Evolutionary conservation across 352 stramenopile genomes (phyloP).

Genomic region (Pythium plurisporium): DNA sequence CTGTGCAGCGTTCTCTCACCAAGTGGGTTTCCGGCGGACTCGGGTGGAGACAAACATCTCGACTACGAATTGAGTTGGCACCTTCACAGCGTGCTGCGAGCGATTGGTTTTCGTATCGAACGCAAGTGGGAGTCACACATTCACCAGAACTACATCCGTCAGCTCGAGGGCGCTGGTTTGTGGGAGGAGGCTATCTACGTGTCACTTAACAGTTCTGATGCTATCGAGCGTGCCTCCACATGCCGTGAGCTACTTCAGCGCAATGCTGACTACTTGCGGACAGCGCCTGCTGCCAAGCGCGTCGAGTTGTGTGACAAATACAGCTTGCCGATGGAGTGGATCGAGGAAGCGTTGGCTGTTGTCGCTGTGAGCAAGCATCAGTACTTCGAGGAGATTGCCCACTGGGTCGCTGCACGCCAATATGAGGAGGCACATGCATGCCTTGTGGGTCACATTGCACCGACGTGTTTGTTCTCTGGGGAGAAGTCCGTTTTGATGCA

Average conservation of each 20-base stretch:
- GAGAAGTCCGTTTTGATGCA: slow-evolving; percentile 55
- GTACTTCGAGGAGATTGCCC: slow-evolving; percentile 60
- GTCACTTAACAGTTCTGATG: slow-evolving; percentile 64
- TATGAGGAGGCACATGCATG: slow-evolving; percentile 64
- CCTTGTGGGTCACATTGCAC: slow-evolving; percentile 52
- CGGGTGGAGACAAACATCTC: slow-evolving; percentile 29
- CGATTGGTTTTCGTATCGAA: slow-evolving; percentile 70
- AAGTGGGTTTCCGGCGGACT: slow-evolving; percentile 14
- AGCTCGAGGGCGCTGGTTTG: slow-evolving; percentile 57
- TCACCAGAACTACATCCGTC: slow-evolving; percentile 75
- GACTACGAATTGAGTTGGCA: slow-evolving; percentile 83
- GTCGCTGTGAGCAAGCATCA: slow-evolving; percentile 40
- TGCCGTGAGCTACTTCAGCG: slow-evolving; percentile 61
- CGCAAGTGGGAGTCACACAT: slow-evolving; percentile 75
- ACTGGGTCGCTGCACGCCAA: slow-evolving; percentile 60
- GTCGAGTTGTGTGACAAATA: slow-evolving; percentile 50
- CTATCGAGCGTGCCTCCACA: slow-evolving; percentile 46
- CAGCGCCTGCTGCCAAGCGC: slow-evolving; percentile 24
- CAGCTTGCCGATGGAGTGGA: slow-evolving; percentile 52
- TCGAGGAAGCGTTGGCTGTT: slow-evolving; percentile 66
- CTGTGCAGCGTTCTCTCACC: slow-evolving; percentile 26
- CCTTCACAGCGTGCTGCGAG: slow-evolving; percentile 62
- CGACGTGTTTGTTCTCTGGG: slow-evolving; percentile 54
- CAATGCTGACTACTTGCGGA: slow-evolving; percentile 47
- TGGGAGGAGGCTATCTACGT: slow-evolving; percentile 81